These are phyloP conservation scores for Komagataella phaffii DNA, from an alignment of 805 yeast species.

Conservation along the genomic window DNA sequence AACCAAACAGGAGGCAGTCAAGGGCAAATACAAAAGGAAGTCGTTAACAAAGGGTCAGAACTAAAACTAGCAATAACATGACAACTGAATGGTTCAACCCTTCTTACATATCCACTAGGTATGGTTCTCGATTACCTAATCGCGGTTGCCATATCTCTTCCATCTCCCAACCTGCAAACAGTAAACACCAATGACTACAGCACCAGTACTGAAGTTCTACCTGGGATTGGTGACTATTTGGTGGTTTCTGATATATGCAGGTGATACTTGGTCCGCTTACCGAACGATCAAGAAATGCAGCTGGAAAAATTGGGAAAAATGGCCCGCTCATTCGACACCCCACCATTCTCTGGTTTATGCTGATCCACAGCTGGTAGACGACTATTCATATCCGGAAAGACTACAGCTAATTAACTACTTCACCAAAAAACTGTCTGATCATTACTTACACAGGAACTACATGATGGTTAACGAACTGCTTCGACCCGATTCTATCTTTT, in stretches of 20 bases:
- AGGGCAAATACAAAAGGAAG: neutral
- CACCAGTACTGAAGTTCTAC: neutral
- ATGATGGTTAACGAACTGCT: conserved; percentile 39
- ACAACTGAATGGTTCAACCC: no score
- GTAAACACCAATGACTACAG: neutral
- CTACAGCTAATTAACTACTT: conserved; percentile 34
- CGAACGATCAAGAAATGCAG: conserved; percentile 30
- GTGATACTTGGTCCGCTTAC: conserved; percentile 26
- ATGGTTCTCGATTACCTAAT: neutral
- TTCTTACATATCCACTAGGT: no score
- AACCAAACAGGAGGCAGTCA: neutral
- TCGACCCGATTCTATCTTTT: conserved; percentile 65
- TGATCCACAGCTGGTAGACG: conserved; percentile 92
- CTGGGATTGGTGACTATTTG: conserved; percentile 19
- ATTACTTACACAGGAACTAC: conserved; percentile 70
- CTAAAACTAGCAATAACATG: no score
- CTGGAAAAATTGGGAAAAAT: conserved; percentile 60
- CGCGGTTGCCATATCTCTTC: neutral
- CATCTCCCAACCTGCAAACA: neutral
- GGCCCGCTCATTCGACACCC: conserved; percentile 18
- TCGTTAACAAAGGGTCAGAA: neutral
- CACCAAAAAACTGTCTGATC: conserved; percentile 57
- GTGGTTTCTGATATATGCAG: conserved; percentile 37
- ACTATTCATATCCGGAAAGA: conserved; percentile 70
- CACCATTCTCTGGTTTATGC: conserved; percentile 39